These are phyloP conservation scores for Candolleomyces eurysporus DNA, from an alignment of 768 basidiomycete genomes.

Conservation along the genomic window DNA sequence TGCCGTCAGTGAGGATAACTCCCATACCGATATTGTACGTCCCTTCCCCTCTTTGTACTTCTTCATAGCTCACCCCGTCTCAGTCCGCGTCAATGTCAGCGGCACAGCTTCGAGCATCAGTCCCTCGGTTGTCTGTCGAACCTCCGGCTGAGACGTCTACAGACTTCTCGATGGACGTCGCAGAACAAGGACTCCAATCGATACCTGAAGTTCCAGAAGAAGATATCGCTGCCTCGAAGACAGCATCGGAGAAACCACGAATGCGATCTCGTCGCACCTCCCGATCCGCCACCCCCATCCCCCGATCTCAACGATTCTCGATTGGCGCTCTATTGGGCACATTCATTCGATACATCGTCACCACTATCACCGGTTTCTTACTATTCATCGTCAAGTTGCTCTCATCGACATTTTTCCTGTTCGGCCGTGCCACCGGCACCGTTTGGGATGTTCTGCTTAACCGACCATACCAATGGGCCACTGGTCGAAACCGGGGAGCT, in stretches of 20 bases:
- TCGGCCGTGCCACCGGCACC: constrained; percentile 50
- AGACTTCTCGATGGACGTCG: constrained; percentile 36
- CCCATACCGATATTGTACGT: constrained; percentile 35
- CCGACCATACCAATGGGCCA: constrained; percentile 44
- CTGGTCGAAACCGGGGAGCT: constrained; percentile 25
- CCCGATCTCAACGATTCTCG: constrained; percentile 26
- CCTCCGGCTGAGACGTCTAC: constrained; percentile 26
- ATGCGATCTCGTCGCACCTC: constrained; percentile 27
- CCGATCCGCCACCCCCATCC: constrained; percentile 21
- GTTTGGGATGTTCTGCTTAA: constrained; percentile 45
- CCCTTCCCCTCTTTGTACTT: neutral
- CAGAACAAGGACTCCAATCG: constrained; percentile 55
- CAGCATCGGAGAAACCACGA: constrained; percentile 15
- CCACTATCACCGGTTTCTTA: constrained; percentile 19
- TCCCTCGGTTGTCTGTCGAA: constrained; percentile 42
- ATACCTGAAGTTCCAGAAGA: constrained; percentile 67
- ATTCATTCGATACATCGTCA: constrained; percentile 31
- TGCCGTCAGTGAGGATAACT: constrained; percentile 45
- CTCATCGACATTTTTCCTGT: constrained; percentile 36
- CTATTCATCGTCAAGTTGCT: constrained; percentile 28
- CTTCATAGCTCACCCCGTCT: constrained; percentile 14
- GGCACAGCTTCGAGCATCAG: constrained; percentile 31
- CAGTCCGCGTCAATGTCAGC: constrained; percentile 32
- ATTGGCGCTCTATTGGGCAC: constrained; percentile 45
- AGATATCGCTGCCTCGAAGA: constrained; percentile 17